A percentile compares a stretch with the other conserved stretches of the same genome.
These are phyloP conservation scores for Microbotryum scabiosae DNA, from an alignment of 1,284 basidiomycete species.

Conservation along the genomic window DNA sequence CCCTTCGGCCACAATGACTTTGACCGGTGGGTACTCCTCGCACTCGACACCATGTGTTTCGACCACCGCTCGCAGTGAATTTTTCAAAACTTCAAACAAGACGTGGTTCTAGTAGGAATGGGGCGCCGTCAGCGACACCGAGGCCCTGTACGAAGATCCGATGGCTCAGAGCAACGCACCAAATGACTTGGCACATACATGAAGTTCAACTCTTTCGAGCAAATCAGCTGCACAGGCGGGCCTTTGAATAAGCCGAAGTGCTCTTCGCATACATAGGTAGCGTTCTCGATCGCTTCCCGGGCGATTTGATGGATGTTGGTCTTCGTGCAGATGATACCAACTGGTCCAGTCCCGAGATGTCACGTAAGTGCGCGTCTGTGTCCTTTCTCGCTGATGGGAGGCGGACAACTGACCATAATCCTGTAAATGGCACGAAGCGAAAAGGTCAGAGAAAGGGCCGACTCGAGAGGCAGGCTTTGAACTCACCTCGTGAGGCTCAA, in stretches of 20 bases:
- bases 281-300: conserved; percentile 98
- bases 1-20: conserved; percentile 91
- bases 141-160: not conserved
- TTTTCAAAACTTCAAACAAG: conserved; percentile 96
- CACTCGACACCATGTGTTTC: conserved; percentile 80
- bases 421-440: not conserved
- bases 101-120: conserved; percentile 58
- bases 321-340: conserved; percentile 96
- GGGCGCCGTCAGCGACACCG: not conserved
- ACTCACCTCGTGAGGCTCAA: conserved; percentile 60
- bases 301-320: conserved; percentile 93
- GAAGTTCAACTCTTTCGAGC: conserved; percentile 77
- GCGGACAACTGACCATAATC: conserved; percentile 6
- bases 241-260: conserved; percentile 94
- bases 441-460: not conserved
- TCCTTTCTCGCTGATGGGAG: not conserved
- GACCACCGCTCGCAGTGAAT: conserved; percentile 92
- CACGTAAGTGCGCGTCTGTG: not conserved
- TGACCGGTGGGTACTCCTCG: conserved; percentile 89
- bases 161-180: conserved; percentile 27
- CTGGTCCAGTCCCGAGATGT: conserved; percentile 54
- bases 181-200: conserved; percentile 91
- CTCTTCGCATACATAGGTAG: conserved; percentile 95
- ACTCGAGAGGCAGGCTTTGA: not conserved
- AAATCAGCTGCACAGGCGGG: conserved; percentile 93